Conservation (phyloP, 192 early-diverging fungal species). For the Oehlia diaphana region DNA sequence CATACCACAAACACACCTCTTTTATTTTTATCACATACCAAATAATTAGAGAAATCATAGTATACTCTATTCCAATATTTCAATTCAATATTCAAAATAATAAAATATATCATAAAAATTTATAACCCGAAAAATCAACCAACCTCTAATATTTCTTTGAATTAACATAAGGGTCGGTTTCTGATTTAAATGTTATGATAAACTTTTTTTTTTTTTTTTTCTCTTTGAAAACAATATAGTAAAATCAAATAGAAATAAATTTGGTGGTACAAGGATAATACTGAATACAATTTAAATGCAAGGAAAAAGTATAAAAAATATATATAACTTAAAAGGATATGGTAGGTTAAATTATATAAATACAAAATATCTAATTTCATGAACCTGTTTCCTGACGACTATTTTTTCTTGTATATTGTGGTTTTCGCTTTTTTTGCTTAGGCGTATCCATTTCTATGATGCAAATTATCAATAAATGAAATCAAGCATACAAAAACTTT, state of each 20-base stretch:
- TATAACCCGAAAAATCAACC: neutral
- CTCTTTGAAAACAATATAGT: neutral
- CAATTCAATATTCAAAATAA: neutral
- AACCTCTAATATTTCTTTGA: neutral
- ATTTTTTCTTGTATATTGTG: neutral
- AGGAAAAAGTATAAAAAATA: neutral
- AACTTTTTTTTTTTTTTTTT: neutral
- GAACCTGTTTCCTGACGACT: slow-evolving; percentile 1
- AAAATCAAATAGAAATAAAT: neutral
- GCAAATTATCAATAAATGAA: neutral
- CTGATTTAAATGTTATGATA: neutral
- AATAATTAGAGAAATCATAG: neutral
- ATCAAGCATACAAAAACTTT: neutral
- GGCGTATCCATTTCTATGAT: neutral
- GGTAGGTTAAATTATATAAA: neutral
- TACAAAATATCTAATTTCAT: neutral
- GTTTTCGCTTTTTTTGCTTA: neutral
- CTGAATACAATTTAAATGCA: neutral
- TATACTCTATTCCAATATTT: neutral
- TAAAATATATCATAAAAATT: neutral
- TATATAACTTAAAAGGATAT: neutral
- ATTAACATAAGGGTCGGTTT: neutral
- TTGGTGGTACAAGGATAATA: neutral
- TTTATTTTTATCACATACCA: neutral
- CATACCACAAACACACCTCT: neutral